These are phyloP conservation scores for Baeospora myosura DNA, from an alignment of 1,284 basidiomycete genomes.

Conservation along the genomic window DNA sequence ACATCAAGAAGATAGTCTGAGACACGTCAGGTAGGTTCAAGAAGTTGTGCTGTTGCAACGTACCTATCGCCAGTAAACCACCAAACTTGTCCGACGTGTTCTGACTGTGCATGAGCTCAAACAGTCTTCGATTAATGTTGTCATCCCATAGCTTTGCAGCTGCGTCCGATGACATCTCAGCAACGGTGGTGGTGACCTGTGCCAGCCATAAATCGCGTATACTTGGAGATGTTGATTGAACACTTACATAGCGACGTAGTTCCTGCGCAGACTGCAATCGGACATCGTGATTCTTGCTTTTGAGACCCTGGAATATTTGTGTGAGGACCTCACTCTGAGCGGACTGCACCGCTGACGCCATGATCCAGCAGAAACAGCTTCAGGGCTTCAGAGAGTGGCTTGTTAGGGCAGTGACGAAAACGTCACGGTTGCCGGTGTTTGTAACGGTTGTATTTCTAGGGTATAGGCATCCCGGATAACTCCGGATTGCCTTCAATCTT, in stretches of 20 bases:
- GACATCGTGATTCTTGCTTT: constrained; percentile 54
- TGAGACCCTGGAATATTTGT: constrained; percentile 59
- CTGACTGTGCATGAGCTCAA: constrained; percentile 78
- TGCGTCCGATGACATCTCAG: constrained; percentile 72
- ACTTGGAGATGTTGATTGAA: constrained; percentile 8
- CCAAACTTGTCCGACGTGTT: constrained; percentile 72
- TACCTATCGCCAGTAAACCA: constrained; percentile 78
- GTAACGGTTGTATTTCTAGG: too few species aligned
- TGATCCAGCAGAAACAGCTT: too few species aligned
- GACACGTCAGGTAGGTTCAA: constrained; percentile 15
- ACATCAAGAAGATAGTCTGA: constrained; percentile 66
- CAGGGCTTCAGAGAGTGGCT: too few species aligned
- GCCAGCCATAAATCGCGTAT: not conserved
- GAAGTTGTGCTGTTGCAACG: constrained; percentile 19
- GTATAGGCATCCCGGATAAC: too few species aligned
- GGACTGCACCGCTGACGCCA: constrained; percentile 39
- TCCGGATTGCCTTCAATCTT: too few species aligned
- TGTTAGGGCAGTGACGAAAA: not conserved
- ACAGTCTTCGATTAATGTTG: constrained; percentile 70
- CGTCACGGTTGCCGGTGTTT: too few species aligned
- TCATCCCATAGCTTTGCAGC: constrained; percentile 78
- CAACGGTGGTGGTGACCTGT: constrained; percentile 63
- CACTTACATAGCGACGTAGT: constrained; percentile 61
- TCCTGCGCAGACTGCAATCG: constrained; percentile 60
- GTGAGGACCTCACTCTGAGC: constrained; percentile 54